phyloP scores from a whole-genome alignment of 129 eudicot species.

The Artemisia tridentata region DNA sequence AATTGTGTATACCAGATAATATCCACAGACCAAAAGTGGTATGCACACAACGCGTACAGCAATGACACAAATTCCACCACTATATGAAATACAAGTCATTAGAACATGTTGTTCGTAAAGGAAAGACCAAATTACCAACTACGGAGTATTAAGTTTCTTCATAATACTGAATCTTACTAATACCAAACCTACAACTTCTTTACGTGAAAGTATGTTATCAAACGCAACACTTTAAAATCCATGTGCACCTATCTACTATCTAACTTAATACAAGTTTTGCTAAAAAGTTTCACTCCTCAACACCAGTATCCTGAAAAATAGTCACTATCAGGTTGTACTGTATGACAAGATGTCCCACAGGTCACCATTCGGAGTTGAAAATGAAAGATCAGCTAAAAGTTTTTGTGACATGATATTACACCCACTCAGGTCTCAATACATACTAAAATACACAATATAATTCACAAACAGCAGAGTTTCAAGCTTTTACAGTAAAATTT shows the following conservation, averaged over 20 bases:
- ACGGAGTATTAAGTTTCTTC: not conserved
- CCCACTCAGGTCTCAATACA: constrained; percentile 4
- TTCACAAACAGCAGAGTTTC: not conserved
- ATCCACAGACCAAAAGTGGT: not conserved
- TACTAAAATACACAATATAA: not conserved
- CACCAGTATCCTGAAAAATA: not conserved
- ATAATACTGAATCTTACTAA: not conserved
- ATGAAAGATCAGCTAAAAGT: not conserved
- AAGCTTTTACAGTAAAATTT: constrained; percentile 13
- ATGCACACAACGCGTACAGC: not conserved
- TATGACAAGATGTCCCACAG: constrained; percentile 5
- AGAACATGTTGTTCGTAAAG: not conserved
- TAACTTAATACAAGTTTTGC: constrained; percentile 5
- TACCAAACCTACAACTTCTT: not conserved
- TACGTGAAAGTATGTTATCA: not conserved
- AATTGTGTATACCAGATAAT: not conserved
- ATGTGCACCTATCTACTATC: not conserved
- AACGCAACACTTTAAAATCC: not conserved
- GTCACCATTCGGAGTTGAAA: not conserved
- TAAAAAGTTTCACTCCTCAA: not conserved
- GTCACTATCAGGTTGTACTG: not conserved
- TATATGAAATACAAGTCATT: not conserved
- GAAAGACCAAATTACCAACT: not conserved
- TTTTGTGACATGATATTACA: not conserved
- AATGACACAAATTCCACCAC: no score